Conservation (phyloP, 768 basidiomycete genomes). For the Boletus tylopilopsis region DNA sequence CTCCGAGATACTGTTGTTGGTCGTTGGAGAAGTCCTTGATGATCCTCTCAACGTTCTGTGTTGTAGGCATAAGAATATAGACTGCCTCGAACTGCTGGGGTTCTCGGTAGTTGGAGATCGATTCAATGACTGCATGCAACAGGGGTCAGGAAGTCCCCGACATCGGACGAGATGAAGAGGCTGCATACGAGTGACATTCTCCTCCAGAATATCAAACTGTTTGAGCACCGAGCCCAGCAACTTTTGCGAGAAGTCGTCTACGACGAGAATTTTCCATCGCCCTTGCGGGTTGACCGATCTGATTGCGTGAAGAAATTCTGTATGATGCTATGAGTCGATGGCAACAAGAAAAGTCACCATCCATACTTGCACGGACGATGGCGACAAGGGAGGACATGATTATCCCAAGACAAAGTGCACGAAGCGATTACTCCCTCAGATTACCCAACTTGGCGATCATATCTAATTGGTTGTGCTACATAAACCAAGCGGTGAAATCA, state of each 20-base stretch:
- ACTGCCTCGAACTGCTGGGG: conserved; percentile 89
- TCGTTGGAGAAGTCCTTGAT: conserved; percentile 75
- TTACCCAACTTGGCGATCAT: conserved; percentile 15
- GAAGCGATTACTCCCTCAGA: too few species aligned
- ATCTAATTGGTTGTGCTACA: too few species aligned
- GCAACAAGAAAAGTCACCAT: background rate
- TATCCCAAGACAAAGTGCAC: background rate
- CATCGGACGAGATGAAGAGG: background rate
- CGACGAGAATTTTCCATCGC: conserved; percentile 96
- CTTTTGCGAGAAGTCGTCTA: conserved; percentile 88
- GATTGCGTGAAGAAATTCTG: conserved; percentile 86
- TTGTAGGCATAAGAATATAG: conserved; percentile 93
- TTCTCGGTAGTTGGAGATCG: conserved; percentile 77
- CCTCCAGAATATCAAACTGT: conserved; percentile 90
- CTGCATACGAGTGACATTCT: conserved; percentile 90
- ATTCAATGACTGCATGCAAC: conserved; percentile 73
- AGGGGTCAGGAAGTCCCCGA: conserved; percentile 8
- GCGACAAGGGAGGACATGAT: conserved; percentile 44
- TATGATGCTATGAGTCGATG: conserved; percentile 1
- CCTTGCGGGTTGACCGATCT: conserved; percentile 82
- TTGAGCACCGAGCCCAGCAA: conserved; percentile 83
- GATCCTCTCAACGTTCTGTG: conserved; percentile 88
- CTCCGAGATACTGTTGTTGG: conserved; percentile 72
- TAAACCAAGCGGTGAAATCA: background rate
- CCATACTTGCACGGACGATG: conserved; percentile 45